Conservation (phyloP, 2,329 filamentous ascomycete genomes). For the Colletotrichum liaoningense region DNA sequence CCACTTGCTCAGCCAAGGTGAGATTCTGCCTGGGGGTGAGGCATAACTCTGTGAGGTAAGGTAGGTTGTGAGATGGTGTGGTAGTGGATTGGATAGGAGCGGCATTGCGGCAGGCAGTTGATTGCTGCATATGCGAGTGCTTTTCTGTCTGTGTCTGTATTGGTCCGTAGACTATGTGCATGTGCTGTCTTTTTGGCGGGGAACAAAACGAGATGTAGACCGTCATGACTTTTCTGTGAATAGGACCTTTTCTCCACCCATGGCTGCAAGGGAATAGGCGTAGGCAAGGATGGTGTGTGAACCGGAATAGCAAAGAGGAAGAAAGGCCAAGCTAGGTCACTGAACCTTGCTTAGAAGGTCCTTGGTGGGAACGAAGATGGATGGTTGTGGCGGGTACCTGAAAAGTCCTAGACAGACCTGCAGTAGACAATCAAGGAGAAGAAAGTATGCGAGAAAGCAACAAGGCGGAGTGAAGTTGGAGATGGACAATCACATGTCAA, state of each 20-base stretch:
- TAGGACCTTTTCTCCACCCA: constrained; percentile 3
- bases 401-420: constrained; percentile 2
- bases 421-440: not conserved
- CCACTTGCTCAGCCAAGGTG: constrained; percentile 30
- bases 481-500: constrained; percentile 22
- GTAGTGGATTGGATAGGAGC: not conserved
- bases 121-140: constrained; percentile 10
- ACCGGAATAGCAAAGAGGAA: not conserved
- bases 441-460: not conserved
- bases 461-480: not conserved
- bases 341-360: constrained; percentile 22
- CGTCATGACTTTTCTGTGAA: constrained; percentile 28
- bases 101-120: not conserved
- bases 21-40: not conserved
- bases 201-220: constrained; percentile 14
- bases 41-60: not conserved
- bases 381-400: not conserved
- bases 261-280: constrained; percentile 20
- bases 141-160: constrained; percentile 3
- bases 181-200: constrained; percentile 15
- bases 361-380: not conserved
- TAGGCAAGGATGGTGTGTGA: not conserved
- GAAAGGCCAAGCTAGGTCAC: constrained; percentile 22
- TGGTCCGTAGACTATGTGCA: constrained; percentile 1
- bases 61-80: not conserved